phyloP scores from a whole-genome alignment of 2,329 filamentous ascomycete species.

The Mycosphaerella arachidis region DNA sequence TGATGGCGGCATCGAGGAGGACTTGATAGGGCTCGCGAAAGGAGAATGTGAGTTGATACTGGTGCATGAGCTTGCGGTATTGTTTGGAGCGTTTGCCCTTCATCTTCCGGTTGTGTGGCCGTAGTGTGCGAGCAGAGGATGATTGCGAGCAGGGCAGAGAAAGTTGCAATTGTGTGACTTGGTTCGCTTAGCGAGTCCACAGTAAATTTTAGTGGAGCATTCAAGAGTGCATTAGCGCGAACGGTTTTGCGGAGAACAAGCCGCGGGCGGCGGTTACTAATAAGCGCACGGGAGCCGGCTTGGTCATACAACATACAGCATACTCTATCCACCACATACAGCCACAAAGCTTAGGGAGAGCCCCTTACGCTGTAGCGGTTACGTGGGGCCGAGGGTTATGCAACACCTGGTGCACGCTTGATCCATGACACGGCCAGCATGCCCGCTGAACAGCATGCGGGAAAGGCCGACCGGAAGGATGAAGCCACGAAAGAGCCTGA shows the following conservation, averaged over 20 bases:
- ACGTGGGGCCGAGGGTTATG: not conserved
- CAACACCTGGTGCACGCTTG: not conserved
- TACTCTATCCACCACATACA: not conserved
- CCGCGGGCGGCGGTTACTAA: not conserved
- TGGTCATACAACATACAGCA: not conserved
- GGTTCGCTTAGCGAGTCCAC: not conserved
- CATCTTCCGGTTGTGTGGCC: slow-evolving; percentile 33
- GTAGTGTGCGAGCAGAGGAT: slow-evolving; percentile 27
- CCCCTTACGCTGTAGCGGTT: not conserved
- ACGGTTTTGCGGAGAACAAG: not conserved
- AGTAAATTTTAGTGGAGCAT: not conserved
- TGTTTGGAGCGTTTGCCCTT: slow-evolving; percentile 66
- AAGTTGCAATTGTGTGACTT: not conserved
- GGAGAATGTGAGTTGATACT: slow-evolving; percentile 80
- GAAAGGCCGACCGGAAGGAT: not conserved
- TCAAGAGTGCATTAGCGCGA: not conserved
- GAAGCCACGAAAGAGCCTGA: slow-evolving; percentile 1
- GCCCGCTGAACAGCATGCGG: slow-evolving; percentile 11
- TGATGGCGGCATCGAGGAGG: slow-evolving; percentile 79
- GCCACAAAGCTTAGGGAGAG: not conserved
- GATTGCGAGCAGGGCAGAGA: slow-evolving; percentile 31
- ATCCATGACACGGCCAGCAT: slow-evolving; percentile 11
- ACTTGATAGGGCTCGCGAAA: slow-evolving; percentile 96
- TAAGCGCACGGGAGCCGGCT: not conserved
- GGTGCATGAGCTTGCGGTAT: slow-evolving; percentile 88